Base-by-base conservation (phyloP, 805 yeast genomes). In the Millerago galiae region DNA sequence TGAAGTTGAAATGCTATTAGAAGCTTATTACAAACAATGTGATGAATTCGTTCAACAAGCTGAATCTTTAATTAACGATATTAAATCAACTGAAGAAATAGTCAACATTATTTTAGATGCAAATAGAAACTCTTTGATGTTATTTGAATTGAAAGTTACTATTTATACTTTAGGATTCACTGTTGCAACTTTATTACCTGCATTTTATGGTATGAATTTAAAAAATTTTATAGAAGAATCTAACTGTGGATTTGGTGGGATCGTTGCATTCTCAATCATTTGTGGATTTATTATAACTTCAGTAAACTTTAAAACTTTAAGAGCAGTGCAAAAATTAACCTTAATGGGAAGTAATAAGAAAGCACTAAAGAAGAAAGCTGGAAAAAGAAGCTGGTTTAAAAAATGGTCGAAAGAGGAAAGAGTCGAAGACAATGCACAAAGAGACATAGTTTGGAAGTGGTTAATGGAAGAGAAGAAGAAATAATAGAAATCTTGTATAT, bases 31-130 rank as follows among this genome's bases (percentile, higher is more conserved):
- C 62, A 83, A 84, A 45, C 96, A 89, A 53, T 83, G 91, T 58
- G 96, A 90, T 57, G 97, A 90, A 65, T 80, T 84, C 51, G 96
- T 89, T 7, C 97, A 90, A 61, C 91, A 85, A 52, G 81, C 95
- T 0, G 95, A 86, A 35, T 81, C 91, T 4, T 66, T 89, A 43
- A 76, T 85, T 16, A 81, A 80, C 52, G 95, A 90, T 57, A 87
- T 90, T 52, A 80, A 79, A 56, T 85, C 93, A 13, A 90, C 97
- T 0, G 96, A 89, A 58, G 97, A 90, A 55, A 86, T 90, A 57
- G 90, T 87, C 45, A 89, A 89, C 57, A 89, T 90, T 54, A 89
- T 90, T 47, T 63, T 90, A 42, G 97, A 90, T 61, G 87, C 96
- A 3, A 88, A 88, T 56, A 77, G 97, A 66, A 90, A 90, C 63